These are phyloP conservation scores for Leptographium flavum DNA, from an alignment of 2,329 filamentous ascomycete genomes.

Conservation along the genomic window DNA sequence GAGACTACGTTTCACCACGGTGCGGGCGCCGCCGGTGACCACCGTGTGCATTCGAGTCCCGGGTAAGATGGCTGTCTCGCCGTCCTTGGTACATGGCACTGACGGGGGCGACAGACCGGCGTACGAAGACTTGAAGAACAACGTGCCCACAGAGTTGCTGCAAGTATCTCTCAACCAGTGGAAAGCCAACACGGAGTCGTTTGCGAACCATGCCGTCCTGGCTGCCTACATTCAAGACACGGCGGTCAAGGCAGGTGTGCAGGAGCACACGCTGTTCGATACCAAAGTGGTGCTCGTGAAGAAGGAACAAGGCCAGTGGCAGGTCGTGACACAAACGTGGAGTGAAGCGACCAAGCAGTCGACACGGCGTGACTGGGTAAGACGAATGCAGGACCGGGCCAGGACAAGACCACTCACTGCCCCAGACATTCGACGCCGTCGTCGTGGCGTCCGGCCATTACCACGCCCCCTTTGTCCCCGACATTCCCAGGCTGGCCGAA, in stretches of 20 bases:
- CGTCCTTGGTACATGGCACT: too few species aligned
- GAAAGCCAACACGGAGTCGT: conserved; percentile 44
- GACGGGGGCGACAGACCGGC: too few species aligned
- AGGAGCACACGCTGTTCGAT: conserved; percentile 35
- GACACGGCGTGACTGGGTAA: background rate
- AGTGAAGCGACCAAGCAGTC: background rate
- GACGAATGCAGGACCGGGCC: background rate
- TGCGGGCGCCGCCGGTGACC: conserved; percentile 4
- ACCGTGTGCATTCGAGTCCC: background rate
- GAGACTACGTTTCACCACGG: conserved; percentile 19
- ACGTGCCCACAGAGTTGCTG: conserved; percentile 51
- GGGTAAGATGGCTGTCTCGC: background rate
- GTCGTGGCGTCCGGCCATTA: conserved; percentile 57
- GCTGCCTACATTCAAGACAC: conserved; percentile 48
- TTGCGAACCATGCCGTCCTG: conserved; percentile 40
- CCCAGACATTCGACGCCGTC: conserved; percentile 43
- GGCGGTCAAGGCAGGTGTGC: conserved; percentile 32
- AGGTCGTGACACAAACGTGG: conserved; percentile 3
- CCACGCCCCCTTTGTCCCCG: conserved; percentile 45
- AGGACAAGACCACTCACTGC: background rate
- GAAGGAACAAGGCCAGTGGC: conserved; percentile 22
- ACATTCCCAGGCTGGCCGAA: conserved; percentile 39
- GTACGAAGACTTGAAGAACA: conserved; percentile 50
- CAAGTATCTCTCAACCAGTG: conserved; percentile 31
- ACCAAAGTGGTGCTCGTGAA: conserved; percentile 40